These are phyloP conservation scores for Fomitopsis pinicola DNA, from an alignment of 1,284 basidiomycete genomes.

Conservation along the genomic window DNA sequence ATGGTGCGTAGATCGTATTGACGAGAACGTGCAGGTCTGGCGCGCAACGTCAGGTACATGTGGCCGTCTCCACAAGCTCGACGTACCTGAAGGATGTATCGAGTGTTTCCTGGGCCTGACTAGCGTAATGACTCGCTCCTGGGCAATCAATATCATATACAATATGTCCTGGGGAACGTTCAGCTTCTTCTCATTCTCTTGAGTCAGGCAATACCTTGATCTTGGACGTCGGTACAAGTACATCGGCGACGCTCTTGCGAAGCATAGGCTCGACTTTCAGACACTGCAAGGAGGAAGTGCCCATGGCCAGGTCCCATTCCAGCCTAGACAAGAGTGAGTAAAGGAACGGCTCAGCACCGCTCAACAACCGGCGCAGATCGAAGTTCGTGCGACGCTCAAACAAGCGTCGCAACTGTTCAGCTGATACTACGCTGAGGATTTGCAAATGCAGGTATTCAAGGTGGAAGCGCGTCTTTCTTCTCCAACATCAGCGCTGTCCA, in stretches of 20 bases:
- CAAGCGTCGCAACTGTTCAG: conserved; percentile 77
- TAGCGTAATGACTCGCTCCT: conserved; percentile 80
- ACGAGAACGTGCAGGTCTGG: conserved; percentile 86
- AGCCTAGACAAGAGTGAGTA: conserved; percentile 64
- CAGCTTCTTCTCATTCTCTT: background rate
- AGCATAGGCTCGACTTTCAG: conserved; percentile 68
- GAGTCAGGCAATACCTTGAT: conserved; percentile 52
- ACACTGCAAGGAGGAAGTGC: conserved; percentile 78
- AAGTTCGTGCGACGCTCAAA: conserved; percentile 91
- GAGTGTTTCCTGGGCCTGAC: conserved; percentile 90
- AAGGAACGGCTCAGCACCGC: conserved; percentile 86
- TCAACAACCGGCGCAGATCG: conserved; percentile 81
- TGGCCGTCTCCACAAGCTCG: background rate
- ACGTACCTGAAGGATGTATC: conserved; percentile 85
- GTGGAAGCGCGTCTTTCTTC: conserved; percentile 85
- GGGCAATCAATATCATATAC: conserved; percentile 83
- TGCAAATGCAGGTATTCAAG: conserved; percentile 94
- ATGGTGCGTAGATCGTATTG: conserved; percentile 72
- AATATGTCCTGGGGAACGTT: conserved; percentile 66
- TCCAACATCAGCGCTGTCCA: conserved; percentile 30
- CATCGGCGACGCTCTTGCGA: conserved; percentile 70
- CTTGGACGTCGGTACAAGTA: conserved; percentile 73
- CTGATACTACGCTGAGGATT: conserved; percentile 87
- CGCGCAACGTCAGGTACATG: background rate
- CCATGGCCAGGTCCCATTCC: conserved; percentile 79